Base-by-base conservation (phyloP, 2,329 filamentous ascomycete species). In the Zelopaecilomyces penicillatus region DNA sequence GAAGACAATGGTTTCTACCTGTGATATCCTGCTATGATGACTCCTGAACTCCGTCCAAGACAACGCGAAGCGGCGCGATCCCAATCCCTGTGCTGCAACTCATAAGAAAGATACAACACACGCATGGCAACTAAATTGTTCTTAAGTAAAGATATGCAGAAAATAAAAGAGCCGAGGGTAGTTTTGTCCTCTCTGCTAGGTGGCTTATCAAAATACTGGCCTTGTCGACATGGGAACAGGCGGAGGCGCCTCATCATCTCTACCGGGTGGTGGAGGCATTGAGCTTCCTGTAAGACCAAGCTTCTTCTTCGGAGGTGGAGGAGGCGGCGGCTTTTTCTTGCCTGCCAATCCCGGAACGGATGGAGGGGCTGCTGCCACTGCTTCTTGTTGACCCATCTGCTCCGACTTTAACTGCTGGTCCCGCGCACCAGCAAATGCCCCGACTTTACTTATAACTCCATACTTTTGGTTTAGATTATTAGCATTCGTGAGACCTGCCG, bases 391-490 rank as follows among this genome's bases (percentile, higher is more conserved):
- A 9, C 27, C 37, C 38, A 19, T 19, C 19, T 19, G 19, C 6
- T 30, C 38, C 35, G 33, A 19, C n/a, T 29, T 39, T 19, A 19
- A 19, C 19, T 2, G 39, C 33, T 31, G 42, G 28, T 37, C 48
- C 50, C 4, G 53, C 50, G 34, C 54, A 55, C 34, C 55, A 12
- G 32, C 26, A 11, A 39, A 26, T 6, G 29, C 59, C 6, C 61
- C 60, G 4, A 66, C 52, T 51, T 63, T 68, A 34, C 68, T 61
- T 32, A 60, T 48, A 4, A 81, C 65, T 4, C 76, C 76, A 52
- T 83, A 83, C 57, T 79, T 82, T 56, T 82, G 74, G 44, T 80
- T 77, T 44, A 82, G 53, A 2, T 65, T 68, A 48, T 74, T 76
- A 4, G 80, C 80, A 19, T 70, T 72, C 55, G 71, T 68, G 54